Evolutionary conservation across 1,284 basidiomycete genomes (phyloP).

Genomic region (Cryptococcus depauperatus): DNA sequence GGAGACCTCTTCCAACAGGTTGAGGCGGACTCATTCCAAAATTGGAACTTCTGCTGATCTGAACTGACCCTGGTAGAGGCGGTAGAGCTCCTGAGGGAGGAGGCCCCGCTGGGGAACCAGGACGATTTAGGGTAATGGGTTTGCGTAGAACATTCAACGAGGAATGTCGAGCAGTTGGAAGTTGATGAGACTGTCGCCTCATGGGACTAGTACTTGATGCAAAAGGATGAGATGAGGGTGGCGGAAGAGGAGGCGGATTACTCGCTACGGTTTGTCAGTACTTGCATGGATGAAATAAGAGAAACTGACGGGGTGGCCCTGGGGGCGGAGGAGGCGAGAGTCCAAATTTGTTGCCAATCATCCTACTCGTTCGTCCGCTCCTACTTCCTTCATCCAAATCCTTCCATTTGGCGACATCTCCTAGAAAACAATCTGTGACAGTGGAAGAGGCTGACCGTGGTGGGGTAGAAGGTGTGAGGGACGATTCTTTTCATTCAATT

Average conservation of each 20-base stretch:
- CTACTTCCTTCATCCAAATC: conserved; percentile 3
- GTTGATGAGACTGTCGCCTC: conserved; percentile 5
- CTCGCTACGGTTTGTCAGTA: background rate
- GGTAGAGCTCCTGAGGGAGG: conserved; percentile 10
- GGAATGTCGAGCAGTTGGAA: conserved; percentile 5
- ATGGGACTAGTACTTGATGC: conserved; percentile 2
- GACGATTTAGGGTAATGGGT: conserved; percentile 4
- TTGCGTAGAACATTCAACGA: conserved; percentile 9
- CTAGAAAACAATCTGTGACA: conserved; percentile 9
- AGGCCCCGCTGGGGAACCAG: conserved; percentile 12
- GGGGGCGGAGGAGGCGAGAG: conserved; percentile 19
- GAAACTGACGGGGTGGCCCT: conserved; percentile 22
- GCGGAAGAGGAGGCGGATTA: conserved; percentile 9
- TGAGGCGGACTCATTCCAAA: no score
- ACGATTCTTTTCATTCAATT: no score
- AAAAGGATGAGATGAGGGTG: conserved; percentile 15
- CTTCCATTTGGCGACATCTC: conserved; percentile 11
- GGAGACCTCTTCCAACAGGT: no score
- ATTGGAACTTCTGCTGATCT: no score
- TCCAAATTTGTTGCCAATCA: conserved; percentile 13
- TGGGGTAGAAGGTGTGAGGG: background rate
- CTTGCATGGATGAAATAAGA: background rate
- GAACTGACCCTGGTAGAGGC: conserved; percentile 8
- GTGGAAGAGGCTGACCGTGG: background rate
- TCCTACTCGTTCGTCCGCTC: conserved; percentile 10